Base-by-base conservation (phyloP, 2,329 filamentous ascomycete species). In the Chalaropsis ovoidea region DNA sequence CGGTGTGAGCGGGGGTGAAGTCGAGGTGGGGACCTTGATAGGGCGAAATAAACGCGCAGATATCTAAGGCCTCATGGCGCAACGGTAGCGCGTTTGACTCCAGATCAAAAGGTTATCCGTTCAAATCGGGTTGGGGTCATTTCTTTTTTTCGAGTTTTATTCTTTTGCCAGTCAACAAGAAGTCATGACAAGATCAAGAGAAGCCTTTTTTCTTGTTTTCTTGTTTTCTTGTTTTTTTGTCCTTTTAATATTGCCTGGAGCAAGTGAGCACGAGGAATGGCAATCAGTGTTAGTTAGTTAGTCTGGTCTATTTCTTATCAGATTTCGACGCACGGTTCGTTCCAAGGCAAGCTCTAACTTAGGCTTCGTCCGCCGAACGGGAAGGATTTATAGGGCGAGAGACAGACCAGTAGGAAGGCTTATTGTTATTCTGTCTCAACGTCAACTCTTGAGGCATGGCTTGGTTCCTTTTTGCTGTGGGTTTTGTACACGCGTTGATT, bases 81-180 rank as follows among this genome's bases (percentile, higher is more conserved):
- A 66, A 66, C 65, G 65, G 61, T 66, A 66, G 61, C 65, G 65
- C 65, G 65, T 66, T 63, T 66, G 65, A 66, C 61, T 63, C 65
- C 65, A 61, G 61, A 66, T 66, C 61, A 63, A 66, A 66, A 63
- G 65, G 61, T 63, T 66, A 63, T 66, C 61, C 61, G 65, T 63
- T 67, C 65, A 67, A 67, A 67, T 67, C 61, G 61, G 65, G 61
- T 64, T 67, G 61, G 61, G 65, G 65, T 67, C 61, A 67, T 1
- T n/a, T 7, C 17, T 61, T 43, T 49, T 58, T 58, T 19, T n/a
- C 10, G 6, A 41, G 11, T 1, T 61, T 41, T 31, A 3, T 3
- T 15, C 8, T 54, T 6, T 1, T 19, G 0, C 6, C 43, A 7
- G 15, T 8, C 17, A 22, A 47, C 17, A n/a, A 47, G 45, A 1